Percentiles rank a stretch among this genome's conserved stretches.
These are phyloP conservation scores for Anastatica hierochuntica DNA, from an alignment of 345 rosid species.

Conservation along the genomic window DNA sequence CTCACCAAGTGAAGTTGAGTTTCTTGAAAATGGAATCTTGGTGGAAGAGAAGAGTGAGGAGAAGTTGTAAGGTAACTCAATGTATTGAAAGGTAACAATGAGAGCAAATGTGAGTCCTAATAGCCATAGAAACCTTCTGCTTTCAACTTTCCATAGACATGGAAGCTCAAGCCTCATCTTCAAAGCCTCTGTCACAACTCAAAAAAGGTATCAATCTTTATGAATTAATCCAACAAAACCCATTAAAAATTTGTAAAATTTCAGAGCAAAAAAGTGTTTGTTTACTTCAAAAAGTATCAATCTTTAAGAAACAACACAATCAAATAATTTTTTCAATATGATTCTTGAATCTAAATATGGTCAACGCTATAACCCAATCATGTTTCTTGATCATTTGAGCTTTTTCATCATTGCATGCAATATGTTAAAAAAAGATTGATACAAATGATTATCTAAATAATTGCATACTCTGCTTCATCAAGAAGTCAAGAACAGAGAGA, in stretches of 20 bases:
- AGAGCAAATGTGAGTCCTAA: slow-evolving; percentile 37
- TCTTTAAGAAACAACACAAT: not conserved
- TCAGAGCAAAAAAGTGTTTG: not conserved
- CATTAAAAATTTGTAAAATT: not conserved
- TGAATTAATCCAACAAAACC: not conserved
- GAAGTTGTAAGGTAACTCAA: slow-evolving; percentile 49
- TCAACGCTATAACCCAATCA: too few relatives aligned
- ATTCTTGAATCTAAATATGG: too few relatives aligned
- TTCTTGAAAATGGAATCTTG: slow-evolving; percentile 33
- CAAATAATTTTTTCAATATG: not conserved
- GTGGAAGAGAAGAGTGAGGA: slow-evolving; percentile 39
- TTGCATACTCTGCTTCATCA: not conserved
- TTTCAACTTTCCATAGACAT: slow-evolving; percentile 34
- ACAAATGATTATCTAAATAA: not conserved
- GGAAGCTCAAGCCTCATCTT: slow-evolving; percentile 45
- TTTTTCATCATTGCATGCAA: slow-evolving; percentile 24
- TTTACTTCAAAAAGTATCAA: not conserved
- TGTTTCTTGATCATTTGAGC: not conserved
- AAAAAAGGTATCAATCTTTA: slow-evolving; percentile 6
- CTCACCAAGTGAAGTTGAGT: slow-evolving; percentile 16
- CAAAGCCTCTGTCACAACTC: not conserved
- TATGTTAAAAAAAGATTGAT: not conserved
- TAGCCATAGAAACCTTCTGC: slow-evolving; percentile 49
- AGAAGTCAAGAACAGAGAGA: slow-evolving; percentile 12
- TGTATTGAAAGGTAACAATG: slow-evolving; percentile 46